Evolutionary conservation across 2,329 filamentous ascomycete genomes (phyloP), one percentile per base, ranked within the genome.

Genomic region (Fusarium sororula): DNA sequence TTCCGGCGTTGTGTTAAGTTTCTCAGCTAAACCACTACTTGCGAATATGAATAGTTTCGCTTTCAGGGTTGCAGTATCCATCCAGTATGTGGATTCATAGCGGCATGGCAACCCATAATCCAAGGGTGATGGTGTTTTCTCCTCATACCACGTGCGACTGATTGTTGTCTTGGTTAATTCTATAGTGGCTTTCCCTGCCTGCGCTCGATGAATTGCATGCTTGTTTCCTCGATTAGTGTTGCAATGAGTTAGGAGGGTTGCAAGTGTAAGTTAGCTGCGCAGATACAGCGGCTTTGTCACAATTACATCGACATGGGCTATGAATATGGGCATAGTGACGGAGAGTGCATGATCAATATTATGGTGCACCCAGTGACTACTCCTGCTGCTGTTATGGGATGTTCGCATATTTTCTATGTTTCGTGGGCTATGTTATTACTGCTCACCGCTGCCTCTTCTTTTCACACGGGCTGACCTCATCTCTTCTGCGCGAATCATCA

Each of bases 391-490:
- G 24, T 56, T 44, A 45, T 68, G 61, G 41, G 51, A n/a, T 13
- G 30, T 61, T 60, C 22, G 22, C 57, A 65, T 48, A 63, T 50
- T 60, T 51, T 60, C 47, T 53, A 55, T 48, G n/a, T 44, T 72
- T 30, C 48, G 44, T 69, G 69, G 73, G 64, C 71, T 55, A 64
- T 62, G 48, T 62, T 73, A 56, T 66, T 42, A 8, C 64, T 68
- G 37, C 66, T 73, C 70, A 73, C 70, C 70, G 70, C 70, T 48
- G 65, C 60, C 60, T 41, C 55, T 63, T 51, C 55, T 55, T 28
- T 63, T 47, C 20, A 67, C 39, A 37, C 32, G 45, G 32, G 57
- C 51, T 51, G 61, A 53, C 50, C 41, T 59, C 38, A 50, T 53
- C 32, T 57, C 59, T 39, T 55, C 56, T 50, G 38, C 32, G 53